Conservation (phyloP, 768 basidiomycete genomes). For the Agrocybe praecox region DNA sequence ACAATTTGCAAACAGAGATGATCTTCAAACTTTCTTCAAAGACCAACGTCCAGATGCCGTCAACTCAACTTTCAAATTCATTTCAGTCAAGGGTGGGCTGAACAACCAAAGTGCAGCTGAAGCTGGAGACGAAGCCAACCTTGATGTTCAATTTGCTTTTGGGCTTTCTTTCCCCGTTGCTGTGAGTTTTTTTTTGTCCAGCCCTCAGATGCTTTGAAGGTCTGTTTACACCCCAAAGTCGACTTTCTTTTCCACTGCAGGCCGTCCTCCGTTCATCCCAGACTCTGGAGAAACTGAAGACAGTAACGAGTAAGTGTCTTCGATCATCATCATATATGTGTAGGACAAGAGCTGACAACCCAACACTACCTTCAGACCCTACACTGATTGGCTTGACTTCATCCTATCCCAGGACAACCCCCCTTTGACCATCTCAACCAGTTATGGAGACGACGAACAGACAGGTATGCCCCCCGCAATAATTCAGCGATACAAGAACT, state of each 20-base stretch:
- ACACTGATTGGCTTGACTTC: conserved; percentile 59
- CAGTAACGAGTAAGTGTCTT: conserved; percentile 37
- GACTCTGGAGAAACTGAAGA: conserved; percentile 39
- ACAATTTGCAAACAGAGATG: conserved; percentile 52
- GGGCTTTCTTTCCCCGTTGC: conserved; percentile 64
- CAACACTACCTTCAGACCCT: conserved; percentile 23
- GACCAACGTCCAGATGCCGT: conserved; percentile 47
- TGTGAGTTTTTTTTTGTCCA: conserved; percentile 20
- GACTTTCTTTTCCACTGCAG: conserved; percentile 65
- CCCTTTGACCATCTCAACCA: conserved; percentile 66
- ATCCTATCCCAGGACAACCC: conserved; percentile 42
- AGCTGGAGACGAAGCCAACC: conserved; percentile 64
- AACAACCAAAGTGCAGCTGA: conserved; percentile 53
- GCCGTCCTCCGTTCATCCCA: conserved; percentile 58
- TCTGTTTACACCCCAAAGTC: conserved; percentile 25
- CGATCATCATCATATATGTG: background rate
- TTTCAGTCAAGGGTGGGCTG: conserved; percentile 59
- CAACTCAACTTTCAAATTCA: conserved; percentile 50
- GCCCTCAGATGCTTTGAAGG: background rate
- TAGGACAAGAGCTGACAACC: background rate
- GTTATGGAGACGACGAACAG: conserved; percentile 72
- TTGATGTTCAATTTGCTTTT: conserved; percentile 65
- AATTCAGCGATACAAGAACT: too few relatives aligned
- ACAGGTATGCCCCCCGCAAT: conserved; percentile 41
- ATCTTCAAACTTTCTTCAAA: conserved; percentile 51